Conservation (phyloP, 2,329 filamentous ascomycete genomes). For the Pseudopyrenochaeta lycopersici region DNA sequence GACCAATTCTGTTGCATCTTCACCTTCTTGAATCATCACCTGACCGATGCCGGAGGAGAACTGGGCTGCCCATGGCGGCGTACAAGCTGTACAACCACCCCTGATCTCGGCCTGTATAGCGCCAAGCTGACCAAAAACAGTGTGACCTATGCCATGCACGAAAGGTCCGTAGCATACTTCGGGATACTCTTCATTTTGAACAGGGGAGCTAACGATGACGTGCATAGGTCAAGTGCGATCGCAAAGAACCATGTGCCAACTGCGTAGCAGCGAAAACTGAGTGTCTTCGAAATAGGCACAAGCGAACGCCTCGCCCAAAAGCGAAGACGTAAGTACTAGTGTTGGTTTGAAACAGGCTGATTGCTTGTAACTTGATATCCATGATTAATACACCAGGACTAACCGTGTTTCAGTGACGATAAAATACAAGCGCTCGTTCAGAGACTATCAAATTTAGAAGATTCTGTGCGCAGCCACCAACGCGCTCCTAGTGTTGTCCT, state of each 20-base stretch:
- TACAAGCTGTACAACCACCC: conserved; percentile 23
- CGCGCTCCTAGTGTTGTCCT: conserved; percentile 6
- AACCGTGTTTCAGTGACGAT: conserved; percentile 27
- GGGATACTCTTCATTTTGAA: background rate
- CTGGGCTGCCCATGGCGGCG: conserved; percentile 41
- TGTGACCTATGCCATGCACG: conserved; percentile 42
- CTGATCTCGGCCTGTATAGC: background rate
- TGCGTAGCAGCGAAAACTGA: conserved; percentile 34
- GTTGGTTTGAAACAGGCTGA: background rate
- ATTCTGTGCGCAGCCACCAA: conserved; percentile 27
- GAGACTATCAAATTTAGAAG: conserved; percentile 36
- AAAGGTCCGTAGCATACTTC: conserved; percentile 2
- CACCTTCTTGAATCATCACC: background rate
- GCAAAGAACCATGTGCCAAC: conserved; percentile 44
- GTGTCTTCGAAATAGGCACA: conserved; percentile 44
- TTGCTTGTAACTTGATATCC: too few relatives aligned
- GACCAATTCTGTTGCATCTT: background rate
- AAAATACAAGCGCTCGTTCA: conserved; percentile 42
- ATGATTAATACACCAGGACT: background rate
- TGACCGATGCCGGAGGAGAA: conserved; percentile 41
- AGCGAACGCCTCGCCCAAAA: conserved; percentile 34
- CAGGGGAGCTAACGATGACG: background rate
- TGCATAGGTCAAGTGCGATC: conserved; percentile 46
- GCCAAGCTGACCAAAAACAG: background rate
- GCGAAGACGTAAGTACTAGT: conserved; percentile 30